Percentiles rank a stretch among this genome's conserved stretches.
Evolutionary conservation across 192 early-diverging fungal genomes (phyloP).

Genomic region (Chytriomyces hyalinus): DNA sequence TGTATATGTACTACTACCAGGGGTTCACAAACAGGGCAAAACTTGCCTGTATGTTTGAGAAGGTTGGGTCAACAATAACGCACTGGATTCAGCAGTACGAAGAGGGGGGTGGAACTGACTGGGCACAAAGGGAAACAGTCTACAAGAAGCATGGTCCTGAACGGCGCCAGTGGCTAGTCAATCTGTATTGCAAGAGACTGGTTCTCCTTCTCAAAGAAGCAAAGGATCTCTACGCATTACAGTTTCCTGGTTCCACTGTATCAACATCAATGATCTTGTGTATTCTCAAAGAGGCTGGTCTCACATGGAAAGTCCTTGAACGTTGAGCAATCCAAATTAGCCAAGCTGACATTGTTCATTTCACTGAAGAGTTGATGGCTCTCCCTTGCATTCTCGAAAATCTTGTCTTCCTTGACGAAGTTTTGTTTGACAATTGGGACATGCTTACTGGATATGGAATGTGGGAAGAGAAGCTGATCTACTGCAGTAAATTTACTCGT

Average conservation of each 20-base stretch:
- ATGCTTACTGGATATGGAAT: constrained; percentile 34
- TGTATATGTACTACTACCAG: neutral
- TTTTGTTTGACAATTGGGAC: constrained; percentile 36
- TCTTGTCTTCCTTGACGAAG: constrained; percentile 41
- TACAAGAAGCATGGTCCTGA: neutral
- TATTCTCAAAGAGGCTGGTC: constrained; percentile 16
- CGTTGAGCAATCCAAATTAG: constrained; percentile 35
- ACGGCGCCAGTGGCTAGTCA: neutral
- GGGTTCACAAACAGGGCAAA: neutral
- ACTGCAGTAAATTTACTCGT: constrained; percentile 23
- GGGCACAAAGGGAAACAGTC: neutral
- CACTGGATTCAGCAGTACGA: neutral
- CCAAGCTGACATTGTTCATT: constrained; percentile 18
- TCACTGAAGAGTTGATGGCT: constrained; percentile 7
- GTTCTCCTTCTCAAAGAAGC: neutral
- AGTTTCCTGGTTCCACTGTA: neutral
- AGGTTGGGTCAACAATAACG: neutral
- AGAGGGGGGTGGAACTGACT: neutral
- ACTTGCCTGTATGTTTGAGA: neutral
- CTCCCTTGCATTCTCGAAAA: constrained; percentile 32
- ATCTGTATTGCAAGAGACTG: neutral
- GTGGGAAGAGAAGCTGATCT: constrained; percentile 15
- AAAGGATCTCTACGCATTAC: neutral
- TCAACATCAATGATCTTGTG: neutral
- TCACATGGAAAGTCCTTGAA: constrained; percentile 35